Evolutionary conservation across 345 rosid species (phyloP).

Genomic region (Boechera retrofracta): DNA sequence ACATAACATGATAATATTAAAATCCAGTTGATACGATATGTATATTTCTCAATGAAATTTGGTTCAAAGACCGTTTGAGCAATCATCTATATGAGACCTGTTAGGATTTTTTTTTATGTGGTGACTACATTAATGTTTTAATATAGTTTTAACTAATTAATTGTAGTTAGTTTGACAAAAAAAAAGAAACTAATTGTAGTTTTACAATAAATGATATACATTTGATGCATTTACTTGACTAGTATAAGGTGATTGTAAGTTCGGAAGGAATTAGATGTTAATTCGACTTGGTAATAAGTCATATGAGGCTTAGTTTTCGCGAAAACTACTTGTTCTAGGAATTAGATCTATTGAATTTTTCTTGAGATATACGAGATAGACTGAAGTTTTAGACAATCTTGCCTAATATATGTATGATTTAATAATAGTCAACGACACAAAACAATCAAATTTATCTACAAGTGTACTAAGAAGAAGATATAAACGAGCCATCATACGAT

Average conservation of each 20-base stretch:
- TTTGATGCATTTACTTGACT: not conserved
- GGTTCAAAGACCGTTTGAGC: not conserved
- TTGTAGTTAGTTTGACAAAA: no score
- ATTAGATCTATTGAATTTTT: not conserved
- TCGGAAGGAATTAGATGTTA: not conserved
- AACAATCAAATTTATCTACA: conserved; percentile 18
- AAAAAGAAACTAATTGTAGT: not conserved
- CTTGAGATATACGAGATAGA: not conserved
- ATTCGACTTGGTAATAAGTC: not conserved
- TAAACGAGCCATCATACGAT: conserved; percentile 27
- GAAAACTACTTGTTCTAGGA: not conserved
- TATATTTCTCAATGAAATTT: no score
- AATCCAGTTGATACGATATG: not conserved
- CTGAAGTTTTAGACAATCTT: conserved; percentile 2
- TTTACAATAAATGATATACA: not conserved
- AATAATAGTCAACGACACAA: conserved; percentile 22
- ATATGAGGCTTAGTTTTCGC: not conserved
- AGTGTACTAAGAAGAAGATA: conserved; percentile 29
- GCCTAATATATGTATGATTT: conserved; percentile 15
- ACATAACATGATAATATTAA: not conserved
- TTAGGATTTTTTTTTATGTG: not conserved
- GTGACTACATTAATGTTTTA: not conserved
- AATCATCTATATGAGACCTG: not conserved
- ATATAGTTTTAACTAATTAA: no score
- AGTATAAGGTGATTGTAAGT: not conserved